These are phyloP conservation scores for Cyberlindnera bimundalis DNA, from an alignment of 805 yeast genomes.

Conservation along the genomic window DNA sequence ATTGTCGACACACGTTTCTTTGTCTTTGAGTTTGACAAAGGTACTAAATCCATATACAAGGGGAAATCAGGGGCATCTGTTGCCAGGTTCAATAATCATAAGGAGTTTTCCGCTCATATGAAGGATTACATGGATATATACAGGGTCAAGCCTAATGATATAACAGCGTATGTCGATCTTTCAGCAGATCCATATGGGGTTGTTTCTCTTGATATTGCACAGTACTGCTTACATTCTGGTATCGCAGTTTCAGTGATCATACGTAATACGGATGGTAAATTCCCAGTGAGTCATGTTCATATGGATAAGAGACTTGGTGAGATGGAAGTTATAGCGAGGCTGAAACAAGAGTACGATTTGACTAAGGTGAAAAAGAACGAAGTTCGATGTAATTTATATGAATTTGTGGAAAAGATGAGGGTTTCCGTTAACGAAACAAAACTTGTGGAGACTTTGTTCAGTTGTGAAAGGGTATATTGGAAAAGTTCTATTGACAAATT, in stretches of 20 bases:
- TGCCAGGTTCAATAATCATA: neutral
- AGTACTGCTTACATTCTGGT: neutral
- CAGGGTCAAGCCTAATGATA: neutral
- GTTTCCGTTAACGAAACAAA: neutral
- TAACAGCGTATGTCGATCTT: neutral
- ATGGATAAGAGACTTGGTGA: neutral
- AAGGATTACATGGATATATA: neutral
- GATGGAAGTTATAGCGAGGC: neutral
- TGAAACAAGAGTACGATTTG: too few species aligned
- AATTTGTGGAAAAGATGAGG: neutral
- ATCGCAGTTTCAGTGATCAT: too few species aligned
- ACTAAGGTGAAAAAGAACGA: too few species aligned
- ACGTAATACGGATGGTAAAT: too few species aligned
- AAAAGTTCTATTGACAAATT: neutral
- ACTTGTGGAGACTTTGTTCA: neutral
- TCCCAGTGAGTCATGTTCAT: neutral
- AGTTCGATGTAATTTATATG: too few species aligned
- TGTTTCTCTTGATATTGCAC: neutral
- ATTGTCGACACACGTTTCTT: slow-evolving; percentile 4
- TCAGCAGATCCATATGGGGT: too few species aligned
- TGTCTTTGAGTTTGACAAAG: neutral
- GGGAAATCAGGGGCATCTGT: neutral
- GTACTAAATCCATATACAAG: neutral
- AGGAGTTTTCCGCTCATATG: neutral
- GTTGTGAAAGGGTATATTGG: neutral